Evolutionary conservation across 306 rosid genomes (phyloP).

Genomic region (Vicia villosa): DNA sequence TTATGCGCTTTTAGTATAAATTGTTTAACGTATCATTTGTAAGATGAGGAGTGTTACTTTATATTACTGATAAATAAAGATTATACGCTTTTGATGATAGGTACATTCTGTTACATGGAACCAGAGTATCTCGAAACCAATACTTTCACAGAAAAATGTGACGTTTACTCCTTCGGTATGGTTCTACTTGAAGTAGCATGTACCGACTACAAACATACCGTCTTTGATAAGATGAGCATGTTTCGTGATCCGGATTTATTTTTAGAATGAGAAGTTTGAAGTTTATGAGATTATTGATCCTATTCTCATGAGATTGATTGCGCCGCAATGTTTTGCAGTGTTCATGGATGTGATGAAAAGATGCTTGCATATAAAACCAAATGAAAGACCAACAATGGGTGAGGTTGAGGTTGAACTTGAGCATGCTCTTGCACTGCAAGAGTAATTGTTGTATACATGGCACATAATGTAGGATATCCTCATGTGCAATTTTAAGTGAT

Average conservation of each 20-base stretch:
- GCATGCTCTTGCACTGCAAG: slow-evolving; percentile 33
- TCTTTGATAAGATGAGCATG: slow-evolving; percentile 3
- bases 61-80: too few species aligned
- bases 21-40: too few species aligned
- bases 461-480: too few species aligned
- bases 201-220: neutral
- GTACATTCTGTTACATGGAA: neutral
- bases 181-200: slow-evolving; percentile 6
- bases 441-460: slow-evolving; percentile 3
- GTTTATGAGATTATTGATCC: slow-evolving; percentile 32
- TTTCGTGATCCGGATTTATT: too few species aligned
- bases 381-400: slow-evolving; percentile 33
- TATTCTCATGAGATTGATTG: slow-evolving; percentile 25
- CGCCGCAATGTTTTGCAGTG: slow-evolving; percentile 25
- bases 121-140: neutral
- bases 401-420: slow-evolving; percentile 43
- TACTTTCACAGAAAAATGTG: slow-evolving; percentile 13
- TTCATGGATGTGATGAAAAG: slow-evolving; percentile 16
- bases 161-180: slow-evolving; percentile 32
- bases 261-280: too few species aligned
- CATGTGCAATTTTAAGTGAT: too few species aligned
- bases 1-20: neutral
- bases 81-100: neutral
- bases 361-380: slow-evolving; percentile 26
- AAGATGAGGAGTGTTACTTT: too few species aligned